These are phyloP conservation scores for Thraustotheca clavata DNA, from an alignment of 352 stramenopile species.

Conservation along the genomic window DNA sequence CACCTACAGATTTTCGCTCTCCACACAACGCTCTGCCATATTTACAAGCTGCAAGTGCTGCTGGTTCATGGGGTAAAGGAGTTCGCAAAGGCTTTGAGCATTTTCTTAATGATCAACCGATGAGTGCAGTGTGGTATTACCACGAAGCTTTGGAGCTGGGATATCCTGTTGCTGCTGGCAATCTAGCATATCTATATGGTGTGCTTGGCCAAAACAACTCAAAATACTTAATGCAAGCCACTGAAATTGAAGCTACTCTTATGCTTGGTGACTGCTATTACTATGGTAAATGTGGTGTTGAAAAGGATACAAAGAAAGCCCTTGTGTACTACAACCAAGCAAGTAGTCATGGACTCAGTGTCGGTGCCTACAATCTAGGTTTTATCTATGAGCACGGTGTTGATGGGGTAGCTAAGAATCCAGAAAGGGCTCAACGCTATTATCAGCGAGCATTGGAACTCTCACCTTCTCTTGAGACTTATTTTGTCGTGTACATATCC, in stretches of 20 bases:
- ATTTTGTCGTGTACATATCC: slow-evolving; percentile 33
- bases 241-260: slow-evolving; percentile 47
- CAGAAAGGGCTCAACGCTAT: slow-evolving; percentile 48
- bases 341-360: slow-evolving; percentile 44
- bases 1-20: neutral
- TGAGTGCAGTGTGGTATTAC: slow-evolving; percentile 43
- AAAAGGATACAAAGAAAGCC: slow-evolving; percentile 27
- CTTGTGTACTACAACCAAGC: slow-evolving; percentile 63
- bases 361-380: slow-evolving; percentile 63
- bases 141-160: slow-evolving; percentile 55
- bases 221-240: slow-evolving; percentile 33
- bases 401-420: slow-evolving; percentile 34
- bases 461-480: slow-evolving; percentile 27
- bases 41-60: slow-evolving; percentile 39
- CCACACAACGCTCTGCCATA: slow-evolving; percentile 22
- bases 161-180: slow-evolving; percentile 54
- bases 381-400: slow-evolving; percentile 65
- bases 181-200: slow-evolving; percentile 71
- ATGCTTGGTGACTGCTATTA: slow-evolving; percentile 72
- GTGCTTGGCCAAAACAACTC: slow-evolving; percentile 27
- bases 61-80: slow-evolving; percentile 46
- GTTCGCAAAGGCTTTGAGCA: slow-evolving; percentile 56
- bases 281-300: slow-evolving; percentile 47
- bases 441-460: slow-evolving; percentile 51
- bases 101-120: slow-evolving; percentile 37